Evolutionary conservation across 2,329 filamentous ascomycete genomes (phyloP).

Genomic region (Zopfia rhizophila): DNA sequence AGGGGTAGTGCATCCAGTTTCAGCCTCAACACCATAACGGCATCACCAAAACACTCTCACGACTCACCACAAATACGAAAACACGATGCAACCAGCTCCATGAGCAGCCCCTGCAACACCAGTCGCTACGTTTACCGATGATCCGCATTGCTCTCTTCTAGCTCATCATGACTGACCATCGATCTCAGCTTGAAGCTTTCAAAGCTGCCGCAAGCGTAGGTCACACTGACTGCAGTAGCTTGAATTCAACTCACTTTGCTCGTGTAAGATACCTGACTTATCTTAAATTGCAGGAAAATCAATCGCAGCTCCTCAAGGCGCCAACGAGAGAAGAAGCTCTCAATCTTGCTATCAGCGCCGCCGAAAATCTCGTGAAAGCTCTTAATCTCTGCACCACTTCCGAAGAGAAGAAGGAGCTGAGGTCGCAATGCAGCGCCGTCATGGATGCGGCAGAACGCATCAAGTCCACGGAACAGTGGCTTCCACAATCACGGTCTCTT

Average conservation of each 20-base stretch:
- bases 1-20: constrained; percentile 8
- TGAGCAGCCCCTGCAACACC: constrained; percentile 13
- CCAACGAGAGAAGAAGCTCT: constrained; percentile 72
- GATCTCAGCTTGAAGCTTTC: constrained; percentile 35
- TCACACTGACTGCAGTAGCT: constrained; percentile 30
- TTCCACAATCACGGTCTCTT: constrained; percentile 13
- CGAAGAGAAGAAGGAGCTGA: constrained; percentile 73
- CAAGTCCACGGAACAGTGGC: constrained; percentile 61
- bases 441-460: constrained; percentile 79
- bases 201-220: constrained; percentile 48
- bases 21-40: constrained; percentile 33
- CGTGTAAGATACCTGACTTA: constrained; percentile 23
- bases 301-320: constrained; percentile 60
- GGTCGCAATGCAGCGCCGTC: constrained; percentile 74
- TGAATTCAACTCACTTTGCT: neutral
- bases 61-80: constrained; percentile 11
- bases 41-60: constrained; percentile 20
- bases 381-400: constrained; percentile 69
- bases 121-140: too few species aligned
- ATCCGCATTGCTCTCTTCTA: neutral
- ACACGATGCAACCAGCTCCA: too few species aligned
- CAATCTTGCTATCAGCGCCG: constrained; percentile 77
- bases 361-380: constrained; percentile 84
- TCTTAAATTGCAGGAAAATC: constrained; percentile 33
- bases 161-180: constrained; percentile 40